These are phyloP conservation scores for Candida sanyiensis DNA, from an alignment of 805 yeast species.

Conservation along the genomic window DNA sequence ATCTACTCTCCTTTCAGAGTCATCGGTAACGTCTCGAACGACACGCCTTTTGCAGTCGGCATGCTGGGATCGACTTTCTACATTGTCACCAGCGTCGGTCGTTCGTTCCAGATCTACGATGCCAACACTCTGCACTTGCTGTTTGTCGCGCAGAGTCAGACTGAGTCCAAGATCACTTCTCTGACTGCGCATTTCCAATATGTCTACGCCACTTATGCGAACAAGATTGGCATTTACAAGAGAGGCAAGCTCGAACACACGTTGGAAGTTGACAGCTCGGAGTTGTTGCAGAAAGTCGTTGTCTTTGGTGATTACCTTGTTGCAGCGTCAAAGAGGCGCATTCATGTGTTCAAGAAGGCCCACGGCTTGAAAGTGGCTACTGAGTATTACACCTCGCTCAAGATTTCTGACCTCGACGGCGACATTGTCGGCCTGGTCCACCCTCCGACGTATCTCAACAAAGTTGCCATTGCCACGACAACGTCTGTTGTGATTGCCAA, in stretches of 20 bases:
- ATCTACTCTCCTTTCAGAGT: constrained; percentile 83
- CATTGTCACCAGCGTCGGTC: constrained; percentile 85
- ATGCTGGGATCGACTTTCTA: constrained; percentile 84
- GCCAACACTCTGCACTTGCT: constrained; percentile 78
- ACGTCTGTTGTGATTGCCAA: constrained; percentile 59
- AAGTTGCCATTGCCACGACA: constrained; percentile 77
- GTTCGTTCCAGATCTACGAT: constrained; percentile 88
- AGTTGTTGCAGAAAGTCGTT: constrained; percentile 43
- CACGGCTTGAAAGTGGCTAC: constrained; percentile 41
- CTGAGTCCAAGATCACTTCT: constrained; percentile 62
- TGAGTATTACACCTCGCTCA: constrained; percentile 62
- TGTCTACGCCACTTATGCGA: constrained; percentile 72
- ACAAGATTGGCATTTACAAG: constrained; percentile 67
- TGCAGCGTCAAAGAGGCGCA: constrained; percentile 42
- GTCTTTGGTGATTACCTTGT: constrained; percentile 78
- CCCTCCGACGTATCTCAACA: constrained; percentile 89
- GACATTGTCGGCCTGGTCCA: constrained; percentile 65
- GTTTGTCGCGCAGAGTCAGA: constrained; percentile 79
- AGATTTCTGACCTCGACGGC: constrained; percentile 59
- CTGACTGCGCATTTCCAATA: constrained; percentile 78
- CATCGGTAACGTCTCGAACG: constrained; percentile 88
- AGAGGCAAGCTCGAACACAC: constrained; percentile 62
- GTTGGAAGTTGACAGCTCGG: constrained; percentile 29
- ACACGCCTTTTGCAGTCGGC: constrained; percentile 80
- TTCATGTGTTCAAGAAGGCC: constrained; percentile 52